A percentile compares a stretch with the other conserved stretches of the same genome.
phyloP scores from a whole-genome alignment of 2,329 filamentous ascomycete genomes.

The Teratosphaeria viscida region DNA sequence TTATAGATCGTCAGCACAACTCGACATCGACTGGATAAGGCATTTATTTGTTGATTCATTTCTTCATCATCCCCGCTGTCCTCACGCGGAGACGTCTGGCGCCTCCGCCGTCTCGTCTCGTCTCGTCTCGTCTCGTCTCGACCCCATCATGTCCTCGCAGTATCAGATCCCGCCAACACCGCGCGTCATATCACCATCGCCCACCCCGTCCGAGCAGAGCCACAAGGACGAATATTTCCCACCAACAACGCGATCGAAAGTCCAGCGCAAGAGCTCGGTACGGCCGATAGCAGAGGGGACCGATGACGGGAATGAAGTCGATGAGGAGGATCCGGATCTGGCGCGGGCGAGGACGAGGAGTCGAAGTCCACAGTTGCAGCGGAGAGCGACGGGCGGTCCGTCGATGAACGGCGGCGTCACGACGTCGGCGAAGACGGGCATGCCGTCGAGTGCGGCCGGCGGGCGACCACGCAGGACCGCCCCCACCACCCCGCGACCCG shows the following conservation, averaged over 20 bases:
- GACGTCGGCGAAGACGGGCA: conserved; percentile 8
- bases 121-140: neutral
- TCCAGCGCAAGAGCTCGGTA: conserved; percentile 40
- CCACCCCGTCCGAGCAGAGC: conserved; percentile 54
- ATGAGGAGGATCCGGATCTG: conserved; percentile 40
- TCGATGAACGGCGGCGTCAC: conserved; percentile 13
- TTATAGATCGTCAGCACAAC: neutral
- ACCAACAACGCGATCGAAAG: conserved; percentile 53
- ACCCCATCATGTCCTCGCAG: conserved; percentile 26
- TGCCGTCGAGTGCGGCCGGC: conserved; percentile 4
- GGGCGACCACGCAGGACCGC: neutral
- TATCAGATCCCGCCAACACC: conserved; percentile 64
- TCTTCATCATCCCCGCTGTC: too few species aligned
- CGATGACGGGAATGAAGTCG: conserved; percentile 27
- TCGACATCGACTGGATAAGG: too few species aligned
- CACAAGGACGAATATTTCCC: conserved; percentile 54
- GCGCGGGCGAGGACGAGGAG: conserved; percentile 58
- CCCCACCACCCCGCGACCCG: conserved; percentile 6
- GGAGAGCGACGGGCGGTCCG: conserved; percentile 8
- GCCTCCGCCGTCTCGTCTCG: neutral
- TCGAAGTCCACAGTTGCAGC: conserved; percentile 50
- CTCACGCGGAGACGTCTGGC: too few species aligned
- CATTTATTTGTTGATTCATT: too few species aligned
- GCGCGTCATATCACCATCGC: conserved; percentile 82
- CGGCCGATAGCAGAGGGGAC: conserved; percentile 51